These are phyloP conservation scores for Ambrosia hybrid DNA, from an alignment of 140 eudicot species.

Conservation along the genomic window DNA sequence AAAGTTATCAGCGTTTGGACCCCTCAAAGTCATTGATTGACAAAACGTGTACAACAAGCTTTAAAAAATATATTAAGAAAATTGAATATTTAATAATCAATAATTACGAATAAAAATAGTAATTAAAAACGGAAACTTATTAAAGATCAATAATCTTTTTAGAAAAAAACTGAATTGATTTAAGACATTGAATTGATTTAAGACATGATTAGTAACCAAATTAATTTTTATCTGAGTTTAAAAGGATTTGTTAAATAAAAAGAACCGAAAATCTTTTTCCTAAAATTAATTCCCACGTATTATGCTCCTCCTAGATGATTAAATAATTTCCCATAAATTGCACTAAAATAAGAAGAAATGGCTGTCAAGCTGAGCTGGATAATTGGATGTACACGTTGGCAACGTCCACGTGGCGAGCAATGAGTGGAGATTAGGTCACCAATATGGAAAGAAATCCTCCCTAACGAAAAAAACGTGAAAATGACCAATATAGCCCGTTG, in stretches of 20 bases:
- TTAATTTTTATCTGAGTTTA: too few relatives aligned
- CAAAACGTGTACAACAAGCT: constrained; percentile 28
- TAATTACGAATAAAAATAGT: not conserved
- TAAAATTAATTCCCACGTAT: constrained; percentile 15
- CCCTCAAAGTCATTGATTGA: not conserved
- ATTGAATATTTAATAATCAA: constrained; percentile 11
- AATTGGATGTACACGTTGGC: constrained; percentile 38
- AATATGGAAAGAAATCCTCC: constrained; percentile 31
- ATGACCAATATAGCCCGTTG: too few relatives aligned
- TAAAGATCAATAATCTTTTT: not conserved
- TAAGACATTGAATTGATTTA: too few relatives aligned
- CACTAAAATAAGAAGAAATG: constrained; percentile 23
- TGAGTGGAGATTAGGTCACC: constrained; percentile 31
- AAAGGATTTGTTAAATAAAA: not conserved
- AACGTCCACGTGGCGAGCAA: constrained; percentile 22
- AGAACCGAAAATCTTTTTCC: not conserved
- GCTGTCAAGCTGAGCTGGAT: constrained; percentile 40
- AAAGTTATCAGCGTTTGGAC: not conserved
- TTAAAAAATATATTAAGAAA: not conserved
- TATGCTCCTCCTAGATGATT: not conserved
- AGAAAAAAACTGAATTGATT: too few relatives aligned
- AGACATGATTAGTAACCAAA: too few relatives aligned
- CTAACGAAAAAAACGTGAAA: not conserved
- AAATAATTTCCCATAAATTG: constrained; percentile 9
- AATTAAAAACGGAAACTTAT: constrained; percentile 6